Evolutionary conservation across 805 yeast genomes (phyloP).

Genomic region (Hanseniaspora guilliermondii): DNA sequence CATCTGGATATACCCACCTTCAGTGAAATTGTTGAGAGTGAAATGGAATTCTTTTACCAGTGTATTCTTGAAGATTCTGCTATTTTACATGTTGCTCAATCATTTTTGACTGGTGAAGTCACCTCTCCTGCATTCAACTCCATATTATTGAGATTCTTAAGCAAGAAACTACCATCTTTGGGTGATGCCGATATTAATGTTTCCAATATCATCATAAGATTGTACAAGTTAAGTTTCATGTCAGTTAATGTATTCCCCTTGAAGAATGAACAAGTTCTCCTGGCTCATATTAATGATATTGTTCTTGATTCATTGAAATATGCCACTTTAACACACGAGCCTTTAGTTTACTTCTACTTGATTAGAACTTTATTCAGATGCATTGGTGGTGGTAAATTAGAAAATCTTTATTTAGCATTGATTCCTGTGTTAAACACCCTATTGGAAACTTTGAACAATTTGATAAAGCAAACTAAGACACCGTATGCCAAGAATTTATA

Average conservation of each 20-base stretch:
- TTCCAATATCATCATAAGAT: constrained; percentile 67
- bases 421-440: constrained; percentile 80
- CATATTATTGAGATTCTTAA: constrained; percentile 61
- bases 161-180: constrained; percentile 56
- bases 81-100: constrained; percentile 80
- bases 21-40: constrained; percentile 76
- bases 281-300: constrained; percentile 77
- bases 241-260: constrained; percentile 85
- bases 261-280: constrained; percentile 71
- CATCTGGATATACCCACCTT: constrained; percentile 93
- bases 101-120: constrained; percentile 85
- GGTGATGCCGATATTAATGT: constrained; percentile 70
- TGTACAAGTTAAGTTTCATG: constrained; percentile 90
- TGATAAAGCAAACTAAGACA: constrained; percentile 69
- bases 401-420: constrained; percentile 80
- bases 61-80: constrained; percentile 76
- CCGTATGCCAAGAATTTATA: constrained; percentile 88
- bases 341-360: constrained; percentile 76
- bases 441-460: constrained; percentile 70
- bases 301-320: constrained; percentile 67
- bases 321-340: constrained; percentile 80
- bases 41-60: constrained; percentile 64
- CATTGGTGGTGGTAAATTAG: constrained; percentile 95
- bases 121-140: constrained; percentile 89
- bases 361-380: constrained; percentile 83